Evolutionary conservation across 768 basidiomycete species (phyloP).

Genomic region (Amanita molliuscula): DNA sequence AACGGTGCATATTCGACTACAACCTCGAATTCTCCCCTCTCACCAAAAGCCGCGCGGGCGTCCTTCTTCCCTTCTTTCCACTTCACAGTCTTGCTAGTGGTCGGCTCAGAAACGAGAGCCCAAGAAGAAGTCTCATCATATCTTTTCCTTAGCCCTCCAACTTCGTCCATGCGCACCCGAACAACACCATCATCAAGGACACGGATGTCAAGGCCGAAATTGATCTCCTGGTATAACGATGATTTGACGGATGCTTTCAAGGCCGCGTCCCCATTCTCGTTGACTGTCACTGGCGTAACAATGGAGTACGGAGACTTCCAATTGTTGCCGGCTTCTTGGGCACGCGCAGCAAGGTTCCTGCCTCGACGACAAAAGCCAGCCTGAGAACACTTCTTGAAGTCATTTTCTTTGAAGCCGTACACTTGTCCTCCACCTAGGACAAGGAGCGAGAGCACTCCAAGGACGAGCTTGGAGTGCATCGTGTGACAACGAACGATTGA

Average conservation of each 20-base stretch:
- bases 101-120: conserved; percentile 73
- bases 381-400: conserved; percentile 95
- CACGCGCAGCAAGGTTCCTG: conserved; percentile 71
- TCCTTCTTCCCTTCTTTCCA: conserved; percentile 63
- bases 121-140: conserved; percentile 91
- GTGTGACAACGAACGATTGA: not conserved
- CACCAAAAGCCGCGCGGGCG: conserved; percentile 54
- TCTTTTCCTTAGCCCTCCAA: conserved; percentile 64
- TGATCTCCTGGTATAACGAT: conserved; percentile 72
- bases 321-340: conserved; percentile 38
- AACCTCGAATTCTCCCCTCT: conserved; percentile 52
- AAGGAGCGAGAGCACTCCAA: conserved; percentile 7
- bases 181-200: conserved; percentile 85
- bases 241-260: conserved; percentile 76
- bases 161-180: conserved; percentile 88
- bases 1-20: conserved; percentile 69
- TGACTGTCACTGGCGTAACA: conserved; percentile 39
- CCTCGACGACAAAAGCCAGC: conserved; percentile 88
- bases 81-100: conserved; percentile 42
- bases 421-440: conserved; percentile 11
- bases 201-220: conserved; percentile 73
- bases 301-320: conserved; percentile 90
- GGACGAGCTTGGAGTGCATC: conserved; percentile 6
- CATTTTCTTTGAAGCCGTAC: conserved; percentile 61
- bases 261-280: conserved; percentile 36